These are phyloP conservation scores for Calonectria montana DNA, from an alignment of 2,329 filamentous ascomycete species.

Conservation along the genomic window DNA sequence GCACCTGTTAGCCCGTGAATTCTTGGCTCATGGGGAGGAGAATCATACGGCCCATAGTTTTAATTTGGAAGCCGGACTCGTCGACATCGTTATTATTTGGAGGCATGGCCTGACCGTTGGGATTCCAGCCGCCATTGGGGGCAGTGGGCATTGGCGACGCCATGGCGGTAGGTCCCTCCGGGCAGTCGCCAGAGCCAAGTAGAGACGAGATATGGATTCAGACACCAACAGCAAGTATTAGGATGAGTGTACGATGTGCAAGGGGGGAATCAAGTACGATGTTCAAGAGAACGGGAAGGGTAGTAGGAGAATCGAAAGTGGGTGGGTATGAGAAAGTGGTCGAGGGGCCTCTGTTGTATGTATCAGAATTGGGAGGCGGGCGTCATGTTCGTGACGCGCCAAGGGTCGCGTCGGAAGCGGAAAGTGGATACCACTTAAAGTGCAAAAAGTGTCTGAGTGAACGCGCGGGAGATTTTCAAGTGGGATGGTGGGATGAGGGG, in stretches of 20 bases:
- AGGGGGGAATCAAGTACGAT: not conserved
- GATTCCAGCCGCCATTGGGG: conserved; percentile 47
- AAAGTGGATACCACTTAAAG: conserved; percentile 43
- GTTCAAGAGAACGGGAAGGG: not conserved
- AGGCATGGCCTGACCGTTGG: conserved; percentile 44
- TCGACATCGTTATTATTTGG: conserved; percentile 47
- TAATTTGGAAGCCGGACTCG: conserved; percentile 66
- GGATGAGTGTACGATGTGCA: not conserved
- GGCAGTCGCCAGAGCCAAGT: conserved; percentile 34
- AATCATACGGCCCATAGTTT: conserved; percentile 74
- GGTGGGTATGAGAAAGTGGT: conserved; percentile 22
- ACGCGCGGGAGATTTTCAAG: conserved; percentile 14
- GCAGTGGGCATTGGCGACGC: conserved; percentile 52
- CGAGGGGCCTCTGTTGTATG: conserved; percentile 35
- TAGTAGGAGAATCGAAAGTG: not conserved
- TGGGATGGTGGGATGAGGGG: not conserved
- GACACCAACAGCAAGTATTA: conserved; percentile 4
- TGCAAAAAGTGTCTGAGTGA: conserved; percentile 28
- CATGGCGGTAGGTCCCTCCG: conserved; percentile 48
- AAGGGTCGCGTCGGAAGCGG: conserved; percentile 47
- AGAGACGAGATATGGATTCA: conserved; percentile 17
- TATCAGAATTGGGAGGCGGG: conserved; percentile 51
- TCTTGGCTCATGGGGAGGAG: conserved; percentile 10
- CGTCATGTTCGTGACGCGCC: conserved; percentile 55
- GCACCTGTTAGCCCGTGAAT: conserved; percentile 33